Base-by-base conservation (phyloP, 192 early-diverging fungal species). In the Dimargaris cristalligena region DNA sequence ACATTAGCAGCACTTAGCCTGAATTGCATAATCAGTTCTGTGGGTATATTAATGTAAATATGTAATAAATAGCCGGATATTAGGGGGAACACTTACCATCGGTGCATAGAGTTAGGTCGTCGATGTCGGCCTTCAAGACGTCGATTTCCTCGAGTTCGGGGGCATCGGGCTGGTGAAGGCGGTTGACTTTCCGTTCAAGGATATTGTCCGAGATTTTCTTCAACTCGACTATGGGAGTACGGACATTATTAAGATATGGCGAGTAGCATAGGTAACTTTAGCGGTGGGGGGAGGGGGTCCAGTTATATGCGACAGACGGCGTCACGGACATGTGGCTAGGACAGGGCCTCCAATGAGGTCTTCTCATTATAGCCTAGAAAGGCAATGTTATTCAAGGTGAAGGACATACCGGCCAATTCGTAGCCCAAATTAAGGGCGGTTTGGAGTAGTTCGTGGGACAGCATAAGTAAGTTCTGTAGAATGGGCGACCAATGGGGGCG, bases 191-290 rank as follows among this genome's bases (percentile, higher is more conserved):
- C 34, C 55, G 55, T 34, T 14, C 34, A 10, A 57, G 30, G 13
- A 57, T 34, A n/a, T 57, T 57, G 55, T 57, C 32, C 14, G 55
- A 38, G 33, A 57, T 26, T 10, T 16, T 22, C 32, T 38, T 25
- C 6, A 57, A 26, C 34, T 31, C 55, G 34, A 38, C 55, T 57
- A 20, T 11, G 11, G 2, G 45, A 10, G n/a, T n/a, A n/a, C n/a
- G n/a, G n/a, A n/a, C n/a, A n/a, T n/a, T n/a, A n/a, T n/a, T n/a
- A n/a, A n/a, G n/a, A n/a, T n/a, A n/a, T n/a, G n/a, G n/a, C n/a
- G n/a, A n/a, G n/a, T n/a, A n/a, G n/a, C n/a, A n/a, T n/a, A n/a
- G n/a, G n/a, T n/a, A n/a, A n/a, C n/a, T n/a, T n/a, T n/a, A n/a
- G n/a, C n/a, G n/a, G n/a, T 46, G 18, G 23, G 45, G 45, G 20